Percentiles rank a stretch among this genome's conserved stretches.
phyloP scores from a whole-genome alignment of 306 rosid species.

The Casuarina glauca region DNA sequence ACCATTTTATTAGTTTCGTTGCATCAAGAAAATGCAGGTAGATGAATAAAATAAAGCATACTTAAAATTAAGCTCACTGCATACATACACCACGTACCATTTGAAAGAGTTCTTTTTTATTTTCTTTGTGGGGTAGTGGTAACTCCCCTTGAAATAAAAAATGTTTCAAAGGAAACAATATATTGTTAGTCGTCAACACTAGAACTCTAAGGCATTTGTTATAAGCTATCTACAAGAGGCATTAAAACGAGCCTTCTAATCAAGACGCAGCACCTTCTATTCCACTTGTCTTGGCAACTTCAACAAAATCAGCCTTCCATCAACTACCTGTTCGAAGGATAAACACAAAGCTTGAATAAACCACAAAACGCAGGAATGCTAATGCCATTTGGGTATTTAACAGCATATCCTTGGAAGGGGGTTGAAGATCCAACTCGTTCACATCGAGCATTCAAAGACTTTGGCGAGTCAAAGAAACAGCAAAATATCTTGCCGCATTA shows the following conservation, averaged over 20 bases:
- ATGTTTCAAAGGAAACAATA: background rate
- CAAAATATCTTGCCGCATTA: background rate
- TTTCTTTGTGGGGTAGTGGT: background rate
- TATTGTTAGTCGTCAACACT: background rate
- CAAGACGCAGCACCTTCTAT: conserved; percentile 18
- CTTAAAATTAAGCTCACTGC: background rate
- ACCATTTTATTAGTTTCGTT: too few relatives aligned
- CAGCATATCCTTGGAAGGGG: background rate
- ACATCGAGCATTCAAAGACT: background rate
- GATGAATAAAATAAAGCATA: background rate
- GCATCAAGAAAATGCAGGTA: background rate
- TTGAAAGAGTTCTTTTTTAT: background rate
- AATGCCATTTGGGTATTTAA: background rate
- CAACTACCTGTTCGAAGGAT: conserved; percentile 51
- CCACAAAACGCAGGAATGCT: background rate
- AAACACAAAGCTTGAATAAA: background rate
- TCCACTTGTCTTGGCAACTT: conserved; percentile 39
- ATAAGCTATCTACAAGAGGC: background rate
- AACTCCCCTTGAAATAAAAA: background rate
- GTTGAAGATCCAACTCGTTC: background rate
- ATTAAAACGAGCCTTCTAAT: background rate
- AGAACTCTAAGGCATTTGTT: too few relatives aligned
- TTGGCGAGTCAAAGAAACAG: background rate
- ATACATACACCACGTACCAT: background rate
- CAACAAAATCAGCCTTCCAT: conserved; percentile 73